Conservation (phyloP, 495 filamentous ascomycete genomes). For the Podospora pseudocomata region DNA sequence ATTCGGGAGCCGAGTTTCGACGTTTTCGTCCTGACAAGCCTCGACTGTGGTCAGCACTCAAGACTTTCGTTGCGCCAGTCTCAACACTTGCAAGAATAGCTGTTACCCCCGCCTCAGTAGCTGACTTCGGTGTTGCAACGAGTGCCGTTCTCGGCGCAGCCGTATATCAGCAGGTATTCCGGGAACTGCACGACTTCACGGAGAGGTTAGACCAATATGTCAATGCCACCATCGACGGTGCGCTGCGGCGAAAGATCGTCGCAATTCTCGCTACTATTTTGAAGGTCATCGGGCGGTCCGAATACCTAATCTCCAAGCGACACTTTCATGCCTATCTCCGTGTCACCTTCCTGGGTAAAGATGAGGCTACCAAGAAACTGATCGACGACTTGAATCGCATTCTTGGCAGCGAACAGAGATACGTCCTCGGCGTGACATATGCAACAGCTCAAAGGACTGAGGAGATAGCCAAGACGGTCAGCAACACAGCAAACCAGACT, state of each 20-base stretch:
- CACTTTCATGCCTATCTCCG: background rate
- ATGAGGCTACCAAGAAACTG: background rate
- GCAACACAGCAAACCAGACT: background rate
- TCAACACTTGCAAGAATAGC: background rate
- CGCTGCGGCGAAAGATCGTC: background rate
- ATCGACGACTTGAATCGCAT: background rate
- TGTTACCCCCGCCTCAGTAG: background rate
- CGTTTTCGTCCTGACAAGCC: background rate
- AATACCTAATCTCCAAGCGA: background rate
- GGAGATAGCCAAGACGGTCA: background rate
- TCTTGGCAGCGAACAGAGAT: background rate
- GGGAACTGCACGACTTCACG: slow-evolving; percentile 17
- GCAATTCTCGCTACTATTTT: background rate
- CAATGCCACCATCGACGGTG: background rate
- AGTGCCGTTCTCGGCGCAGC: background rate
- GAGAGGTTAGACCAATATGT: slow-evolving; percentile 4
- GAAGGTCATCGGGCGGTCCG: background rate
- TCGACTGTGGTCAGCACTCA: background rate
- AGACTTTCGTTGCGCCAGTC: background rate
- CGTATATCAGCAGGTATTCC: slow-evolving; percentile 15
- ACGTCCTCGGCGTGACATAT: background rate
- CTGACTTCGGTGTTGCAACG: background rate
- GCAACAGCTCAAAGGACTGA: background rate
- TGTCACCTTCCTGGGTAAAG: background rate
- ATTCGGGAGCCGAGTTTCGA: background rate